Evolutionary conservation across 1,284 basidiomycete species (phyloP), one percentile per base, ranked within the genome.

Genomic region (Trametes polyzona): DNA sequence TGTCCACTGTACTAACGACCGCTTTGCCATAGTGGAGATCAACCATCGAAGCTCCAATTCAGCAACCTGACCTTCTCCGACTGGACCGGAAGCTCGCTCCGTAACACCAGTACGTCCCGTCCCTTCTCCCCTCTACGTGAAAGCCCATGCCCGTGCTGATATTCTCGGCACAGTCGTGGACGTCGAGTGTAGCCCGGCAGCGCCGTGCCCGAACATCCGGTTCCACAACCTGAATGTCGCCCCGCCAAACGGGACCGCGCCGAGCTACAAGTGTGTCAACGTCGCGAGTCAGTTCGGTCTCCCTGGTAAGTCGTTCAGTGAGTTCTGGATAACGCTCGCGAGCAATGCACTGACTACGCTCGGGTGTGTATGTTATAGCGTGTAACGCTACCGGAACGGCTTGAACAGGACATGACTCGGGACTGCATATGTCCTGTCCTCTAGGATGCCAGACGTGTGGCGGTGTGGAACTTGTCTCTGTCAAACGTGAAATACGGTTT

Each of bases 181-280:
- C 57, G 69, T 86, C 29, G 76, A 77, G 54, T 85, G 83, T 69
- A 84, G 81, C 60, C 59, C 78, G 0, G 79, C 76, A 1, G 81
- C 71, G 23, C 78, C 77, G 11, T 85, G 82, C 61, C 71, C 73
- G 10, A 70, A 78, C 53, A 76, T 84, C 42, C 61, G 65, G 0
- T 84, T 84, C 65, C 41, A 69, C 11, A 63, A 75, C 52, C 79
- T 83, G 58, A 66, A 77, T 46, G 73, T 84, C 32, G 61, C 66
- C 4, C 68, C 73, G 5, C 77, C 76, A 2, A 64, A 57, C 14
- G 77, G 75, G 6, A 68, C 77, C 49, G 67, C 72, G 9, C 71
- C 74, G 4, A 62, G 67, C 37, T 78, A 74, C 59, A 73, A 79
- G 33, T 85, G 79, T 64, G 68, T 76, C 47, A 84, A 83, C 64